Evolutionary conservation across 768 basidiomycete genomes (phyloP).

Genomic region (Mycena kentingensis): DNA sequence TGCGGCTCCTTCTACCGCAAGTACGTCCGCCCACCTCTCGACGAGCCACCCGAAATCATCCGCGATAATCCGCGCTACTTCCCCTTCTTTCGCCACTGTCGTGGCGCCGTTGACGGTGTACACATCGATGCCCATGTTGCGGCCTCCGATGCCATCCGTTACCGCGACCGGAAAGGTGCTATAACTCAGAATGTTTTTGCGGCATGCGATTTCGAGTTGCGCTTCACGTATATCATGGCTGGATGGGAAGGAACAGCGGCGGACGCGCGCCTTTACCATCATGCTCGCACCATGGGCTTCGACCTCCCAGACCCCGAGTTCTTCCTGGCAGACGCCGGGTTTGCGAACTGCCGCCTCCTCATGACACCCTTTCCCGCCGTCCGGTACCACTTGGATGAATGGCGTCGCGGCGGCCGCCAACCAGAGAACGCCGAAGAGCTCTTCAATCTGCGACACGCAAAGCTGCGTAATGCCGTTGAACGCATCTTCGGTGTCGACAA

Average conservation of each 20-base stretch:
- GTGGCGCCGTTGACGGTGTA: conserved; percentile 30
- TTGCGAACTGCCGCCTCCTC: conserved; percentile 23
- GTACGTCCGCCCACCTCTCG: neutral
- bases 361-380: conserved; percentile 30
- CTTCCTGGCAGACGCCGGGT: conserved; percentile 34
- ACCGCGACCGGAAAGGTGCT: conserved; percentile 17
- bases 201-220: conserved; percentile 18
- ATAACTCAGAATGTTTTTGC: conserved; percentile 26
- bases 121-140: conserved; percentile 14
- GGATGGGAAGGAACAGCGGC: conserved; percentile 22
- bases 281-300: conserved; percentile 9
- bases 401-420: conserved; percentile 20
- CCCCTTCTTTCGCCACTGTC: conserved; percentile 27
- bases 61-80: conserved; percentile 25
- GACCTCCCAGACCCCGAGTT: conserved; percentile 15
- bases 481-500: conserved; percentile 14
- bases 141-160: conserved; percentile 1
- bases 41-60: conserved; percentile 13
- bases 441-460: conserved; percentile 29
- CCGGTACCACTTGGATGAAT: conserved; percentile 34
- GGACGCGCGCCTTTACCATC: conserved; percentile 19
- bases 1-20: conserved; percentile 1
- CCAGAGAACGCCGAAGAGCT: conserved; percentile 27
- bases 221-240: conserved; percentile 17
- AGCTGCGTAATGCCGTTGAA: conserved; percentile 2